A percentile compares a stretch with the other conserved stretches of the same genome.
Conservation (phyloP, 1,284 basidiomycete species). For the Cutaneotrichosporon dermatis region DNA sequence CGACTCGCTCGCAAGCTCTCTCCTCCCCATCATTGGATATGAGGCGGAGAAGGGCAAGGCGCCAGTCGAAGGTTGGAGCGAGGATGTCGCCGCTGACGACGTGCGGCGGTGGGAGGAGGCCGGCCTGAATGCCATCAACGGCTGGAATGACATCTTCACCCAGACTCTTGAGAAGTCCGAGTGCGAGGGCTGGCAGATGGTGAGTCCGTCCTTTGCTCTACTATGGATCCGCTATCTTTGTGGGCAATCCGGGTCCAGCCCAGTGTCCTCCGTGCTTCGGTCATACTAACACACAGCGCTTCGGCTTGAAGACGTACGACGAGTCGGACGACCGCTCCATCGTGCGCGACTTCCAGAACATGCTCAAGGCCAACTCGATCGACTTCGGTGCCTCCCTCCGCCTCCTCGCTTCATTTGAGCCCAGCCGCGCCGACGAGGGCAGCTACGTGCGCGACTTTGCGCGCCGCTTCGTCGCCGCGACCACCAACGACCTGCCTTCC, state of each 20-base stretch:
- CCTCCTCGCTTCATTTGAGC: slow-evolving; percentile 61
- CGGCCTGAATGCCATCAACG: slow-evolving; percentile 54
- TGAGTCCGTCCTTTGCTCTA: slow-evolving; percentile 32
- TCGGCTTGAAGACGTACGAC: slow-evolving; percentile 61
- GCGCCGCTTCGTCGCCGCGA: slow-evolving; percentile 53
- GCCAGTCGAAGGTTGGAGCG: slow-evolving; percentile 62
- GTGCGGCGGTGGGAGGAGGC: slow-evolving; percentile 61
- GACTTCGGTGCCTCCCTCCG: slow-evolving; percentile 84
- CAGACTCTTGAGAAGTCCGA: slow-evolving; percentile 60
- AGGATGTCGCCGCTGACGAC: slow-evolving; percentile 58
- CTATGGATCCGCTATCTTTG: too few species aligned
- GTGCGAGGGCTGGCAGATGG: slow-evolving; percentile 62
- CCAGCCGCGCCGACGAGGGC: slow-evolving; percentile 39
- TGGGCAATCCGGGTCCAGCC: background rate
- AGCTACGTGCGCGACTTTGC: slow-evolving; percentile 54
- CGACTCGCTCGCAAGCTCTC: slow-evolving; percentile 65
- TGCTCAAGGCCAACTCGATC: slow-evolving; percentile 65
- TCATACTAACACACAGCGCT: slow-evolving; percentile 54
- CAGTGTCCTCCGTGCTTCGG: background rate
- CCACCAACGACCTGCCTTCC: slow-evolving; percentile 52
- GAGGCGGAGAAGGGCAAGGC: slow-evolving; percentile 57
- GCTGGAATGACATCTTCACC: slow-evolving; percentile 56
- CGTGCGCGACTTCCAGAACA: slow-evolving; percentile 60
- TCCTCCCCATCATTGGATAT: slow-evolving; percentile 76
- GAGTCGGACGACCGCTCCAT: slow-evolving; percentile 57